These are phyloP conservation scores for Fonsecaea erecta DNA, from an alignment of 2,329 filamentous ascomycete genomes.

Conservation along the genomic window DNA sequence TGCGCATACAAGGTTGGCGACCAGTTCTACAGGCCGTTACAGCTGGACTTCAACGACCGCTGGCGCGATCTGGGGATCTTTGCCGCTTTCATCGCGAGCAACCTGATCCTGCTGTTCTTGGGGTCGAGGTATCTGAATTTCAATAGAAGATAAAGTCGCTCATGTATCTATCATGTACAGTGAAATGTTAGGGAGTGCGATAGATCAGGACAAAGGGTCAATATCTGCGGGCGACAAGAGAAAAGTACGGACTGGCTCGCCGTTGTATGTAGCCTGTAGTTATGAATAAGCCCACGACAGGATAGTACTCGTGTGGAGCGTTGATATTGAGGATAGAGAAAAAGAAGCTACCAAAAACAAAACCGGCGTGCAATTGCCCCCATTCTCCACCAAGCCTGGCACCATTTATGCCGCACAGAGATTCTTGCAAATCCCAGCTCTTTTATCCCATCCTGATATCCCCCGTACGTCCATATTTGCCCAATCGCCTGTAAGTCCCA, in stretches of 20 bases:
- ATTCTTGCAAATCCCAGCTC: background rate
- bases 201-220: background rate
- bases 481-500: background rate
- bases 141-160: constrained; percentile 31
- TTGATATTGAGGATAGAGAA: background rate
- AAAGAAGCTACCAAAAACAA: background rate
- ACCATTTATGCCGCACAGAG: too few species aligned
- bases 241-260: too few species aligned
- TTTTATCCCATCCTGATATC: background rate
- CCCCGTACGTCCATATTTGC: too few species aligned
- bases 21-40: constrained; percentile 73
- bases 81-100: constrained; percentile 74
- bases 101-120: constrained; percentile 47
- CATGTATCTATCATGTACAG: background rate
- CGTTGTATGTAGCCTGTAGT: background rate
- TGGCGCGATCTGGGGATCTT: constrained; percentile 87
- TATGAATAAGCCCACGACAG: background rate
- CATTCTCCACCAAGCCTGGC: too few species aligned
- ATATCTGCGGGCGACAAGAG: background rate
- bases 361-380: too few species aligned
- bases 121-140: constrained; percentile 39
- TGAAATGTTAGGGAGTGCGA: background rate
- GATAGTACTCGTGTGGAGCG: background rate
- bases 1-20: constrained; percentile 81
- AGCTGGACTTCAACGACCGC: constrained; percentile 68